These are phyloP conservation scores for Aspergillus olivimuriae DNA, from an alignment of 495 filamentous ascomycete species.

Conservation along the genomic window DNA sequence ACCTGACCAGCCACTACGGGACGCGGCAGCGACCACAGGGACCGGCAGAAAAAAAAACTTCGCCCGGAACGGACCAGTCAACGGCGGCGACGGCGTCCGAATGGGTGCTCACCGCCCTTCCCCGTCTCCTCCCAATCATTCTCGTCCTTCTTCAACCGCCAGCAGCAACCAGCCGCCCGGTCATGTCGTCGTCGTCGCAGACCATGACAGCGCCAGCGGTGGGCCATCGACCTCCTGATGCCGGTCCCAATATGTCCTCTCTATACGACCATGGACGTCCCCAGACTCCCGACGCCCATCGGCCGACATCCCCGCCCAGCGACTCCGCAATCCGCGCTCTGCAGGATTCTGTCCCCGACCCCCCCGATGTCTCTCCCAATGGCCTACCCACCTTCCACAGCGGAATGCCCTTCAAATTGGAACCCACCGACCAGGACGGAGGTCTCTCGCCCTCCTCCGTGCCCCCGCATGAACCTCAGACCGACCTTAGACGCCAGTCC, in stretches of 20 bases:
- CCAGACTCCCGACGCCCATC: constrained; percentile 21
- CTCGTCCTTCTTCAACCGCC: constrained; percentile 15
- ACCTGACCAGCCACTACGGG: background rate
- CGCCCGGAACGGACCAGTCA: background rate
- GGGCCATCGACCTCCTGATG: constrained; percentile 45
- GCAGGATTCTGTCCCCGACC: constrained; percentile 39
- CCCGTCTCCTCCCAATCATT: constrained; percentile 18
- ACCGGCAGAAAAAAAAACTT: constrained; percentile 4
- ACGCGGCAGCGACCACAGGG: background rate
- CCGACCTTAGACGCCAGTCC: constrained; percentile 25
- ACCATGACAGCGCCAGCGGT: constrained; percentile 52
- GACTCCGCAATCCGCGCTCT: constrained; percentile 42
- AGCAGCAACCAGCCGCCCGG: constrained; percentile 24
- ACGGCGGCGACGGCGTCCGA: constrained; percentile 2
- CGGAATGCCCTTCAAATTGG: constrained; percentile 31
- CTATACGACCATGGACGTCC: constrained; percentile 35
- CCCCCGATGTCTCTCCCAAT: constrained; percentile 18
- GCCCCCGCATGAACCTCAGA: constrained; percentile 7
- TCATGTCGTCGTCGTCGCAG: constrained; percentile 47
- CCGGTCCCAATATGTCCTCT: constrained; percentile 35
- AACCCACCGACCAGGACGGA: constrained; percentile 15
- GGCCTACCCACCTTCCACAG: constrained; percentile 22
- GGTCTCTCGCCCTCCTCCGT: background rate
- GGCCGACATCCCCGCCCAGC: constrained; percentile 32
- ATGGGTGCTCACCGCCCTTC: constrained; percentile 25